Base-by-base conservation (phyloP, 2,329 filamentous ascomycete species). In the Aspergillus aculeatus region DNA sequence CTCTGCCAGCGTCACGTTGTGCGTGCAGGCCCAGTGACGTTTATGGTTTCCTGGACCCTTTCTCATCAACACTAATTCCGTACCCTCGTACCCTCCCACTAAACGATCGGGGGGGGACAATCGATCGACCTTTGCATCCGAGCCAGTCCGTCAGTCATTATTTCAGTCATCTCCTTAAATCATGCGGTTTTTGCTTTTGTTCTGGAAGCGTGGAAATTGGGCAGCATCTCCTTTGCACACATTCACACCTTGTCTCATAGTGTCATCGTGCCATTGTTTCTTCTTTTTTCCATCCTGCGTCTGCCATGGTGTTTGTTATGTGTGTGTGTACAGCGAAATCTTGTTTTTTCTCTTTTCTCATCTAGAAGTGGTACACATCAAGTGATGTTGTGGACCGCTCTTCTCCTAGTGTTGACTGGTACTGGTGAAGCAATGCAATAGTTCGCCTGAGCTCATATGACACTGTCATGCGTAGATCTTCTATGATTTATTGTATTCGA, bases 171-270 rank as follows among this genome's bases (percentile, higher is more conserved):
- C 38, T 41, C 38, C 19, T 41, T 41, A 41, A 41, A 41, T 41
- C 38, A 7, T 41, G 38, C 32, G 32, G 32, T 41, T 41, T 16
- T 41, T 41, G 38, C 38, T 68, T 68, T 69, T 68, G 69, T 61
- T 63, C 64, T 65, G 60, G 60, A 62, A 68, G 66, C 64, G 63
- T 64, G 63, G 58, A 65, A 62, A 60, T 53, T 62, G 62, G 65
- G 59, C 64, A 69, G 68, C 64, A 70, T 66, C 66, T 71, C 60
- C 54, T 62, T 67, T 41, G 38, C 38, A 64, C 64, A 65, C 66
- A 66, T 68, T 69, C 38, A 64, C 64, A 65, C 66, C 64, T 68
- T 69, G 66, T 67, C 58, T 65, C 63, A 64, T 62, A 61, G 58
- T 61, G 56, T 63, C 58, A 60, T 59, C 53, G 63, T 60, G 68